Evolutionary conservation across 257 asterid species (phyloP).

Genomic region (Solanum piurae): DNA sequence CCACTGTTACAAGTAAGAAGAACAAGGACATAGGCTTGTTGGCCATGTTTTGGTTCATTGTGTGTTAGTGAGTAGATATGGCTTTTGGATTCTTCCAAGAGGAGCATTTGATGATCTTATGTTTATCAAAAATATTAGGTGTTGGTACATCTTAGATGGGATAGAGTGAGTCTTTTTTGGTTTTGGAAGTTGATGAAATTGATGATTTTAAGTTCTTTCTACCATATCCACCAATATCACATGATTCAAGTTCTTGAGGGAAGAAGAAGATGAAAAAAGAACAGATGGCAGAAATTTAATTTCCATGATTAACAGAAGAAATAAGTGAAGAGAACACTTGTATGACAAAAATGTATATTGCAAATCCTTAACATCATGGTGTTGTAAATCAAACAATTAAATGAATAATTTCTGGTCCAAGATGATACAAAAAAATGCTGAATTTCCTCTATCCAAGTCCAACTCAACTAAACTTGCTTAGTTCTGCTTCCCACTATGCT

Average conservation of each 20-base stretch:
- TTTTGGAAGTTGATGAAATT: background rate
- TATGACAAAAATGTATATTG: background rate
- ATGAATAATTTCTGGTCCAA: background rate
- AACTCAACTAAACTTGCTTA: constrained; percentile 1
- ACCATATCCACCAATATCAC: background rate
- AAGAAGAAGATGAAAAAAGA: background rate
- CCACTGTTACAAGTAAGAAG: too few relatives aligned
- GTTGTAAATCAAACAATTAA: background rate
- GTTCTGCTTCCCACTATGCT: background rate
- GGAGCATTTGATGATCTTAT: too few relatives aligned
- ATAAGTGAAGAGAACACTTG: background rate
- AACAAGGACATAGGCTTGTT: too few relatives aligned
- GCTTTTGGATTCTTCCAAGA: too few relatives aligned
- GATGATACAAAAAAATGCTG: background rate
- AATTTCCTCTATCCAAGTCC: background rate
- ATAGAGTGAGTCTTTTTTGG: background rate
- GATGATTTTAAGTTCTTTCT: background rate
- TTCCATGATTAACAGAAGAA: background rate
- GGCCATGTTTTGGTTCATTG: too few relatives aligned
- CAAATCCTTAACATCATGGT: background rate
- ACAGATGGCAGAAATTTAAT: background rate
- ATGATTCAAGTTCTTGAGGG: background rate
- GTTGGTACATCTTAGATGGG: too few relatives aligned
- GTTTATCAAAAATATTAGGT: too few relatives aligned
- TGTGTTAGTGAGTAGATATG: too few relatives aligned